These are phyloP conservation scores for Byssothecium circinans DNA, from an alignment of 2,329 filamentous ascomycete genomes.

Conservation along the genomic window DNA sequence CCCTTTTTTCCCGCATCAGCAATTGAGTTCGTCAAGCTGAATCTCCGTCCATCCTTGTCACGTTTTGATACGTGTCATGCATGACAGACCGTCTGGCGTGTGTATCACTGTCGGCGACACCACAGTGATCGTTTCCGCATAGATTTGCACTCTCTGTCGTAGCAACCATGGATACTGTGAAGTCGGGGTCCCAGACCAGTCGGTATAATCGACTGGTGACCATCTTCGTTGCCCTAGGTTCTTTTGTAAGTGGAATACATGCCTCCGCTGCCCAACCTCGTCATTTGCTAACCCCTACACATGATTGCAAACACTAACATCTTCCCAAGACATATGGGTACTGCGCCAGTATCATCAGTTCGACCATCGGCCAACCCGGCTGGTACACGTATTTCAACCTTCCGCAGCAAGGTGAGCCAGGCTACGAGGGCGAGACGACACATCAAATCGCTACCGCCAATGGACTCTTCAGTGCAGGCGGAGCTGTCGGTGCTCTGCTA, in stretches of 20 bases:
- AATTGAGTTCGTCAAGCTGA: too few species aligned
- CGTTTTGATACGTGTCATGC: too few species aligned
- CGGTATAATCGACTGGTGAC: conserved; percentile 18
- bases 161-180: not conserved
- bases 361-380: conserved; percentile 57
- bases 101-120: too few species aligned
- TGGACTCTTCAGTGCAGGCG: conserved; percentile 53
- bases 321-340: conserved; percentile 51
- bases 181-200: conserved; percentile 19
- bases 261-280: too few species aligned
- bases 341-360: conserved; percentile 54
- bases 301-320: not conserved
- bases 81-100: too few species aligned
- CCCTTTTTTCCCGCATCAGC: not conserved
- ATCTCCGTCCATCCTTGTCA: not conserved
- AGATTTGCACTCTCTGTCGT: too few species aligned
- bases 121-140: too few species aligned
- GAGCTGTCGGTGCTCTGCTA: conserved; percentile 51
- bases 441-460: conserved; percentile 54
- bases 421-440: conserved; percentile 52
- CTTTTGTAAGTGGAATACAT: conserved; percentile 21
- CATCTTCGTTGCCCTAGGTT: conserved; percentile 20
- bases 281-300: not conserved
- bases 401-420: conserved; percentile 46
- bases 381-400: conserved; percentile 56